A percentile compares a stretch with the other conserved stretches of the same genome.
These are phyloP conservation scores for Ceratobasidium sp. DNA, from an alignment of 1,284 basidiomycete species.

Conservation along the genomic window DNA sequence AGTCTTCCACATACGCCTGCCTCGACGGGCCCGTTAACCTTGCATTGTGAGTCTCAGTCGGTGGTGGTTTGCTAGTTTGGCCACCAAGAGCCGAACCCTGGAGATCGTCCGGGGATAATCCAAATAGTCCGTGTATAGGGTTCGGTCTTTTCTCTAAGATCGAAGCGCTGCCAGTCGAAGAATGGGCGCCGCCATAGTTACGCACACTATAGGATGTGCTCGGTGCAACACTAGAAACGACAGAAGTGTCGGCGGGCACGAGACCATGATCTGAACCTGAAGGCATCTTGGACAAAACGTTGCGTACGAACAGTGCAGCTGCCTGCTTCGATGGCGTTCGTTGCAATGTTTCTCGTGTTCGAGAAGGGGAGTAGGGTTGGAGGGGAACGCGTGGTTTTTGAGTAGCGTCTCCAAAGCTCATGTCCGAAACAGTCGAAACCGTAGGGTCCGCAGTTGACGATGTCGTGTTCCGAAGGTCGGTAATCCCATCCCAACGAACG, in stretches of 20 bases:
- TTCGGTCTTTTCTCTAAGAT: constrained; percentile 17
- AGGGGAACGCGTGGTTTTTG: constrained; percentile 3
- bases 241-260: constrained; percentile 14
- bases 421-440: constrained; percentile 24
- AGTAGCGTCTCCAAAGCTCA: constrained; percentile 17
- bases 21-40: constrained; percentile 6
- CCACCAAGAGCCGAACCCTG: constrained; percentile 20
- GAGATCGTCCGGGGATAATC: constrained; percentile 32
- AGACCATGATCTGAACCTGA: constrained; percentile 20
- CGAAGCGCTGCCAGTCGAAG: constrained; percentile 20
- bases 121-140: constrained; percentile 33
- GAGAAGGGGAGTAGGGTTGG: constrained; percentile 30
- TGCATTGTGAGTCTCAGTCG: not conserved
- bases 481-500: constrained; percentile 29
- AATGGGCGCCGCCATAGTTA: constrained; percentile 22
- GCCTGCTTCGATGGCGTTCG: constrained; percentile 34
- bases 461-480: constrained; percentile 20
- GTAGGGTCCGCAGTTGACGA: constrained; percentile 14
- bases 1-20: constrained; percentile 31
- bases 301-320: constrained; percentile 23
- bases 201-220: constrained; percentile 24
- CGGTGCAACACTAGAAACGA: constrained; percentile 28
- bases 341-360: constrained; percentile 21
- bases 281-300: constrained; percentile 19
- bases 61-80: constrained; percentile 5